Conservation (phyloP, 1,284 basidiomycete genomes). For the Moesziomyces sp. region DNA sequence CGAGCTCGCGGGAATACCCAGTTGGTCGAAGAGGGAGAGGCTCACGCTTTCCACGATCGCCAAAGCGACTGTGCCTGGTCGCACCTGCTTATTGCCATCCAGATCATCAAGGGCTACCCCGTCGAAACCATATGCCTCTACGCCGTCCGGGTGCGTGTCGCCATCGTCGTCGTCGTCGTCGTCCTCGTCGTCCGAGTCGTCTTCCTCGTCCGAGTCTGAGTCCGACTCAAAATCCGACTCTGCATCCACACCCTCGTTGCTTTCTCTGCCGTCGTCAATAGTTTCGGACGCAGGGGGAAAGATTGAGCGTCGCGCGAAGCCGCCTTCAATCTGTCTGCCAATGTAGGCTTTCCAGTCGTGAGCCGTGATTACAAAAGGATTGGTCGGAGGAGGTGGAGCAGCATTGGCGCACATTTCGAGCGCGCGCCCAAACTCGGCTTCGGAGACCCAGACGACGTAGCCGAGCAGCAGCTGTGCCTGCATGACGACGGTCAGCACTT, state of each 20-base stretch:
- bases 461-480: constrained; percentile 7
- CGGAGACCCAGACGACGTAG: not conserved
- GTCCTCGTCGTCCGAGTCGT: not conserved
- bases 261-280: not conserved
- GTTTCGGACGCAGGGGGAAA: not conserved
- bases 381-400: too few species aligned
- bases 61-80: not conserved
- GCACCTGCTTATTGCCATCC: not conserved
- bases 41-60: not conserved
- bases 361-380: not conserved
- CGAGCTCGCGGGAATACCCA: not conserved
- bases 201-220: not conserved
- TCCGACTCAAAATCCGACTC: not conserved
- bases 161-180: constrained; percentile 1
- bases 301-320: too few species aligned
- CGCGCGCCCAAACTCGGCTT: not conserved
- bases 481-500: constrained; percentile 10
- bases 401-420: not conserved
- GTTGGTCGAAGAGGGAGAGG: not conserved
- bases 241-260: not conserved
- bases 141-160: not conserved
- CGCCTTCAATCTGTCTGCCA: not conserved
- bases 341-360: not conserved
- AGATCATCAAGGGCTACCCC: too few species aligned
- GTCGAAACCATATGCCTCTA: too few species aligned